These are phyloP conservation scores for Cyberlindnera bimundalis DNA, from an alignment of 805 yeast species.

Conservation along the genomic window DNA sequence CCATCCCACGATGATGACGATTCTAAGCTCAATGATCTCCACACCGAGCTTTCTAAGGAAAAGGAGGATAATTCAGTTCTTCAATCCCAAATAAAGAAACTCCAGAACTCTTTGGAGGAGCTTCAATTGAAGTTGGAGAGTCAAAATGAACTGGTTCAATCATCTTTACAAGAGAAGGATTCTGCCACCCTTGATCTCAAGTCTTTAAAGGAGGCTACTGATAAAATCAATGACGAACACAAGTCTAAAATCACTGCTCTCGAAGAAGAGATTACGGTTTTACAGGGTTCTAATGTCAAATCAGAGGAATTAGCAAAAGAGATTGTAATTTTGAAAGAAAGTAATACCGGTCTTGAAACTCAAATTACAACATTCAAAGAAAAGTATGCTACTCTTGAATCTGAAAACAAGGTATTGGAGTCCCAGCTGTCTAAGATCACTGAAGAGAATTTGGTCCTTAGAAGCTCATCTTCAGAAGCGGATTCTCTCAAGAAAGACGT, in stretches of 20 bases:
- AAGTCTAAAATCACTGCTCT: slow-evolving; percentile 1
- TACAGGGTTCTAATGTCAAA: neutral
- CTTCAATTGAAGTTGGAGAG: slow-evolving; percentile 10
- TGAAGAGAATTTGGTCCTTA: neutral
- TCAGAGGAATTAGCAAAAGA: neutral
- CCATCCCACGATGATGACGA: no score
- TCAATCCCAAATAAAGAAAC: slow-evolving; percentile 9
- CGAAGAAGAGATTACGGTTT: neutral
- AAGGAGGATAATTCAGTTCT: neutral
- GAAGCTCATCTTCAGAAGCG: neutral
- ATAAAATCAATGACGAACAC: neutral
- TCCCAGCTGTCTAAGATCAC: neutral
- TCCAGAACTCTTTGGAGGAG: slow-evolving; percentile 10
- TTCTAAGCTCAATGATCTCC: slow-evolving; percentile 2
- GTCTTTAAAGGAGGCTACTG: neutral
- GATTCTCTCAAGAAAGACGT: slow-evolving; percentile 2
- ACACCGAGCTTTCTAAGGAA: neutral
- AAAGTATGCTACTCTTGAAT: neutral
- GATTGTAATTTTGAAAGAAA: neutral
- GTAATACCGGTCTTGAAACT: neutral
- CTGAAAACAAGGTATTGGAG: neutral
- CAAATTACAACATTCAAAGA: neutral
- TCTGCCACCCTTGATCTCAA: slow-evolving; percentile 1
- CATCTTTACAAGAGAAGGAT: slow-evolving; percentile 8
- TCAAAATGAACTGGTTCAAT: slow-evolving; percentile 4